Evolutionary conservation across 2,329 filamentous ascomycete species (phyloP).

Genomic region (Ilyonectria destructans): DNA sequence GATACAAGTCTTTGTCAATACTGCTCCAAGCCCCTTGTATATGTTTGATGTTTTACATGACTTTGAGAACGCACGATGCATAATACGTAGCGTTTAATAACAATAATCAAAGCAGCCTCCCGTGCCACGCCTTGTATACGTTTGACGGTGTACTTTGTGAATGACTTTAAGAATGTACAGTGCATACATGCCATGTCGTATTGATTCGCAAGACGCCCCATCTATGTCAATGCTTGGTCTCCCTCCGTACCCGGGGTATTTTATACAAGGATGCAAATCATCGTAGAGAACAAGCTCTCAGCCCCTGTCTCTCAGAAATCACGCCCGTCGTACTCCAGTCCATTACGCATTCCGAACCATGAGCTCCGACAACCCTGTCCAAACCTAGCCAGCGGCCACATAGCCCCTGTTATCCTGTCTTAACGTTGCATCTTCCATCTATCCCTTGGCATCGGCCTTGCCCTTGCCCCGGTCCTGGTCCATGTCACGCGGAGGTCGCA

Average conservation of each 20-base stretch:
- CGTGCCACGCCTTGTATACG: background rate
- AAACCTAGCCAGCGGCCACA: background rate
- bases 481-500: background rate
- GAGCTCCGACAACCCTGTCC: background rate
- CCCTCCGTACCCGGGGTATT: background rate
- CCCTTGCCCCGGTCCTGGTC: background rate
- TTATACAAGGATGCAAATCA: background rate
- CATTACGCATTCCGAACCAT: background rate
- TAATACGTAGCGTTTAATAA: too few species aligned
- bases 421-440: constrained; percentile 25
- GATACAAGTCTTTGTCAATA: background rate
- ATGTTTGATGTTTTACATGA: too few species aligned
- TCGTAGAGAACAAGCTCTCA: too few species aligned
- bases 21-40: background rate
- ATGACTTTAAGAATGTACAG: background rate
- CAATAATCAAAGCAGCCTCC: background rate
- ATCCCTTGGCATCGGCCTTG: background rate
- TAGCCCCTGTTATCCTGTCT: constrained; percentile 7
- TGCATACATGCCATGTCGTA: background rate
- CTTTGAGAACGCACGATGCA: too few species aligned
- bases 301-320: background rate
- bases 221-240: too few species aligned
- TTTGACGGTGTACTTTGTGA: background rate
- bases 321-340: background rate
- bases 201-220: too few species aligned